A percentile compares a stretch with the other conserved stretches of the same genome.
These are phyloP conservation scores for Aspergillus sclerotialis DNA, from an alignment of 2,329 filamentous ascomycete species.

Conservation along the genomic window DNA sequence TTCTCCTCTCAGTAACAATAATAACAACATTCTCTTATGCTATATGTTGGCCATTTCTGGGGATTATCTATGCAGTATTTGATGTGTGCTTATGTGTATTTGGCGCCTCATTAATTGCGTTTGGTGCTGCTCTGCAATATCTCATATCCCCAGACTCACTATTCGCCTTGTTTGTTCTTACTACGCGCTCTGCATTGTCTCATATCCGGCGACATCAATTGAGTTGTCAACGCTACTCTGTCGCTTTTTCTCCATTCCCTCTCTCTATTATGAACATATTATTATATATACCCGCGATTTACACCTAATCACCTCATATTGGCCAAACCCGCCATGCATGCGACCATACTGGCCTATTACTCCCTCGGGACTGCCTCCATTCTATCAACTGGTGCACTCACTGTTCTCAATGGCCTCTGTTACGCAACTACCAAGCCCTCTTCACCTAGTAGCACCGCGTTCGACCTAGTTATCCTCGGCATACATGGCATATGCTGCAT, in stretches of 20 bases:
- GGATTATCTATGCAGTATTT: no score
- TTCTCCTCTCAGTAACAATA: constrained; percentile 1
- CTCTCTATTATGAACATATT: background rate
- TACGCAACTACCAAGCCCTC: constrained; percentile 16
- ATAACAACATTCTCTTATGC: constrained; percentile 2
- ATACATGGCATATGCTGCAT: constrained; percentile 21
- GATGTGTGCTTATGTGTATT: no score
- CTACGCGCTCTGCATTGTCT: no score
- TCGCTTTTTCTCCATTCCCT: background rate
- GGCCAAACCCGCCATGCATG: constrained; percentile 13
- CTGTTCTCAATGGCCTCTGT: constrained; percentile 23
- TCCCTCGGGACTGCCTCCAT: constrained; percentile 18
- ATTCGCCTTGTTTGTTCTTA: no score
- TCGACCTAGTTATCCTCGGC: constrained; percentile 17
- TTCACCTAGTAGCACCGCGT: constrained; percentile 8
- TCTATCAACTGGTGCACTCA: constrained; percentile 17
- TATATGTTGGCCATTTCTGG: no score
- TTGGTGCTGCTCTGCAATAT: no score
- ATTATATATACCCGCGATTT: background rate
- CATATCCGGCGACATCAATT: no score
- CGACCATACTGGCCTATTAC: constrained; percentile 13
- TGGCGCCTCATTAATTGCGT: no score
- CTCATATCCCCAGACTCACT: no score
- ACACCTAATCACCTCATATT: background rate
- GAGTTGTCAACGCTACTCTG: background rate